Conservation (phyloP, 2,329 filamentous ascomycete genomes). For the Xylaria sp. region DNA sequence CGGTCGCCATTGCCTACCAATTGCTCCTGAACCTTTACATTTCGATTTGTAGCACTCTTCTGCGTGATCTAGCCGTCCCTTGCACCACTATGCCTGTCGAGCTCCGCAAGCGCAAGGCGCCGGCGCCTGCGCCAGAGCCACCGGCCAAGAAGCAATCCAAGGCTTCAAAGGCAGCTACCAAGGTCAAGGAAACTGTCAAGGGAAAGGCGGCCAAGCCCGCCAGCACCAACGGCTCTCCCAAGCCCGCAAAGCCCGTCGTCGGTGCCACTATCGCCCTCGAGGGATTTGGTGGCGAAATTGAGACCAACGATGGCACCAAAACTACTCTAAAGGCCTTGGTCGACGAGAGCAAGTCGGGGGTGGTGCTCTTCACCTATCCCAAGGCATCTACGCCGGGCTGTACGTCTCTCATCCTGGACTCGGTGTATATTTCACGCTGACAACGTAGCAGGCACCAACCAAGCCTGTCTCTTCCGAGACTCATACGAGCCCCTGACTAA, state of each 20-base stretch:
- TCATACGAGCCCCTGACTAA: constrained; percentile 74
- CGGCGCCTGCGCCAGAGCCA: constrained; percentile 42
- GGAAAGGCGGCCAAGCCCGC: constrained; percentile 33
- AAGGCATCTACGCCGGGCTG: constrained; percentile 93
- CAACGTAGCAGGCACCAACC: constrained; percentile 72
- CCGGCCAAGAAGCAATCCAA: constrained; percentile 47
- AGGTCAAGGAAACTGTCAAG: constrained; percentile 42
- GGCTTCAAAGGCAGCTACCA: constrained; percentile 41
- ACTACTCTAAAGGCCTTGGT: constrained; percentile 80
- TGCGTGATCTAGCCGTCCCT: constrained; percentile 11
- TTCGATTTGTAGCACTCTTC: constrained; percentile 7
- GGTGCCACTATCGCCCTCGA: constrained; percentile 61
- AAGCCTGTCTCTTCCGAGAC: constrained; percentile 93
- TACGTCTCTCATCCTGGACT: constrained; percentile 54
- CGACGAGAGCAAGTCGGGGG: constrained; percentile 79
- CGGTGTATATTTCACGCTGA: constrained; percentile 4
- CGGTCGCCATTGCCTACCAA: constrained; percentile 28
- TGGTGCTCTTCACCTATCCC: constrained; percentile 94
- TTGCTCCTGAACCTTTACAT: constrained; percentile 7
- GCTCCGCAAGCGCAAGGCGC: constrained; percentile 50
- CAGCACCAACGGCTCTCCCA: constrained; percentile 38
- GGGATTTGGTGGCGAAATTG: constrained; percentile 70
- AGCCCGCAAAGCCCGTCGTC: constrained; percentile 50
- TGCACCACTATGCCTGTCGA: constrained; percentile 44
- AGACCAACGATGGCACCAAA: constrained; percentile 82